These are phyloP conservation scores for Tuber aestivum DNA, from an alignment of 495 filamentous ascomycete species.

Conservation along the genomic window DNA sequence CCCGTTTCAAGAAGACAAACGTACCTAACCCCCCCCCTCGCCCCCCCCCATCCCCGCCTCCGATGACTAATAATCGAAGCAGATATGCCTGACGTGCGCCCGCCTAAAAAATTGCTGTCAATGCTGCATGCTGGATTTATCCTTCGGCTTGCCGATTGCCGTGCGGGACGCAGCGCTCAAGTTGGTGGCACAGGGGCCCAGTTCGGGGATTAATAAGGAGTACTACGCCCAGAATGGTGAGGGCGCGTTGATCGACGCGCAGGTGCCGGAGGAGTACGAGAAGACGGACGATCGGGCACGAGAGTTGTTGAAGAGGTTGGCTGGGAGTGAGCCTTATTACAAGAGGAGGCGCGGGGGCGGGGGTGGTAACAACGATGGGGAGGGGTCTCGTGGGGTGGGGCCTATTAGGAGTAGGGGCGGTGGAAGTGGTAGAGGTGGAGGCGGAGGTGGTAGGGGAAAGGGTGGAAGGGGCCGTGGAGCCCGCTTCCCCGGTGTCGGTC, in stretches of 20 bases:
- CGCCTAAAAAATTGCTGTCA: constrained; percentile 86
- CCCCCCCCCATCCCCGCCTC: no score
- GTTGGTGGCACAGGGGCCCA: constrained; percentile 87
- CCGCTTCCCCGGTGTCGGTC: constrained; percentile 62
- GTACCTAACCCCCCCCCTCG: constrained; percentile 10
- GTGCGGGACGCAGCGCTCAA: constrained; percentile 96
- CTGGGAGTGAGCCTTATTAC: constrained; percentile 90
- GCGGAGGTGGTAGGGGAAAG: constrained; percentile 40
- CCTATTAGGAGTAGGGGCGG: constrained; percentile 66
- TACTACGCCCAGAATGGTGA: constrained; percentile 98
- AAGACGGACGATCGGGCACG: constrained; percentile 94
- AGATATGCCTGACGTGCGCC: constrained; percentile 70
- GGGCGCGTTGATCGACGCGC: constrained; percentile 84
- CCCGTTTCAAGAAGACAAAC: constrained; percentile 64
- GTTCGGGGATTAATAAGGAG: constrained; percentile 87
- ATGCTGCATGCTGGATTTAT: constrained; percentile 96
- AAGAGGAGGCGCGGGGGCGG: constrained; percentile 59
- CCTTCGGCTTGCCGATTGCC: constrained; percentile 86
- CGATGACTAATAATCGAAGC: background rate
- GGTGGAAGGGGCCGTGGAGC: constrained; percentile 50
- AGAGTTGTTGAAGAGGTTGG: constrained; percentile 75
- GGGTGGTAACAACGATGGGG: constrained; percentile 49
- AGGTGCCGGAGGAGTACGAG: constrained; percentile 80
- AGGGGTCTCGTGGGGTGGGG: constrained; percentile 51
- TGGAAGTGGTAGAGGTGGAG: constrained; percentile 52